Conservation (phyloP, 2,329 filamentous ascomycete genomes). For the Penicillium hesseltinei region DNA sequence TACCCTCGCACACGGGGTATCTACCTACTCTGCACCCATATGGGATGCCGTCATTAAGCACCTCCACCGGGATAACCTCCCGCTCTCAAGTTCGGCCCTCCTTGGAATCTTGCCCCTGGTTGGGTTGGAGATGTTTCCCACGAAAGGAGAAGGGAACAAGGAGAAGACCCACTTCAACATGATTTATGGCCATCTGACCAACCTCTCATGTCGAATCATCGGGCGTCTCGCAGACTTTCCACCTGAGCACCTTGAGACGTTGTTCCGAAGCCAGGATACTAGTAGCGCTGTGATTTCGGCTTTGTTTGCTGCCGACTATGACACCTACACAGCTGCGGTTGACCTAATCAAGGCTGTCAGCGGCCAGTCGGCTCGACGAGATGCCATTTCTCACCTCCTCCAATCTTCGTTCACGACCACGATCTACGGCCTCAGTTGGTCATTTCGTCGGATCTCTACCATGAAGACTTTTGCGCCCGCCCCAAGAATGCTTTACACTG, state of each 20-base stretch:
- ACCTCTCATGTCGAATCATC: constrained; percentile 69
- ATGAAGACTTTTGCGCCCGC: constrained; percentile 60
- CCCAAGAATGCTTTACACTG: constrained; percentile 60
- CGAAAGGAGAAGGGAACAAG: constrained; percentile 44
- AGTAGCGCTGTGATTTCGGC: constrained; percentile 74
- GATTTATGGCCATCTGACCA: constrained; percentile 62
- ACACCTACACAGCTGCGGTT: constrained; percentile 75
- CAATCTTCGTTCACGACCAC: constrained; percentile 56
- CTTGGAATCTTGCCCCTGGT: constrained; percentile 68
- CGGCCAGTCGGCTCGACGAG: constrained; percentile 61
- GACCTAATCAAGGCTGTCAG: constrained; percentile 82
- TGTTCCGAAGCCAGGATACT: constrained; percentile 67
- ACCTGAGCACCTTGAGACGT: constrained; percentile 62
- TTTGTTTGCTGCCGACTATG: constrained; percentile 75
- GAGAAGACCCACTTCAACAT: constrained; percentile 74
- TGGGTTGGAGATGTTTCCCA: constrained; percentile 70
- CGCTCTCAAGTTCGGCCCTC: constrained; percentile 72
- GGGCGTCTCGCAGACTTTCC: constrained; percentile 77
- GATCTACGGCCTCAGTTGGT: constrained; percentile 56
- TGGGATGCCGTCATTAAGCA: constrained; percentile 75
- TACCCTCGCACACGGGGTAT: constrained; percentile 64
- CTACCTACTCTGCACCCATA: constrained; percentile 69
- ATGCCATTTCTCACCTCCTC: constrained; percentile 62
- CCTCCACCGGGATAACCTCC: constrained; percentile 64
- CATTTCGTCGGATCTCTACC: constrained; percentile 55